A percentile compares a stretch with the other conserved stretches of the same genome.
Evolutionary conservation across 805 yeast genomes (phyloP).

Genomic region (Saccharomycopsis selenospora): DNA sequence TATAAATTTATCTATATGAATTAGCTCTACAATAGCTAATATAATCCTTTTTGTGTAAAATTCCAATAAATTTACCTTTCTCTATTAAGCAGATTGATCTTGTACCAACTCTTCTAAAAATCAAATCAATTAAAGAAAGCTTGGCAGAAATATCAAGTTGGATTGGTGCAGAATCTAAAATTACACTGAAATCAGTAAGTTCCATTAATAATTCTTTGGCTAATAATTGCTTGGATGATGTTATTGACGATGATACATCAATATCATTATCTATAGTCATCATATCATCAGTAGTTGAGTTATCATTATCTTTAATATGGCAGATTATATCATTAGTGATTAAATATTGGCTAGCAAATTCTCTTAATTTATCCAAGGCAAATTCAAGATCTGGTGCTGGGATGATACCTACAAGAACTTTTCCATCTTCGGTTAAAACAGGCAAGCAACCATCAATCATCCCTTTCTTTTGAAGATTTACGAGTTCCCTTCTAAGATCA

Average conservation of each 20-base stretch:
- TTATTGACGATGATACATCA: slow-evolving; percentile 6
- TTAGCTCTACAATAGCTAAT: slow-evolving; percentile 35
- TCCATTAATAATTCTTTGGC: slow-evolving; percentile 22
- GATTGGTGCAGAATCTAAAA: slow-evolving; percentile 41
- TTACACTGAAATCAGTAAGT: slow-evolving; percentile 35
- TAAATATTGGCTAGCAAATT: slow-evolving; percentile 21
- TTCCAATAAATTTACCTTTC: slow-evolving; percentile 43
- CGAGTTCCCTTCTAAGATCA: slow-evolving; percentile 31
- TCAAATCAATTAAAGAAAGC: slow-evolving; percentile 41
- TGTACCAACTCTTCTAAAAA: slow-evolving; percentile 46
- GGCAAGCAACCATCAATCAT: slow-evolving; percentile 49
- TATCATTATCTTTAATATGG: not conserved
- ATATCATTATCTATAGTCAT: not conserved
- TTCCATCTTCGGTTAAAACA: slow-evolving; percentile 29
- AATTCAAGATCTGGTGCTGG: slow-evolving; percentile 46
- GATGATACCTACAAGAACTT: slow-evolving; percentile 37
- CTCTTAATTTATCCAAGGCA: slow-evolving; percentile 39
- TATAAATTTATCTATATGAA: not conserved
- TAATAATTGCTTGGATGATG: slow-evolving; percentile 6
- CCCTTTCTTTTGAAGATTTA: slow-evolving; percentile 33
- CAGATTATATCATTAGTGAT: slow-evolving; percentile 12
- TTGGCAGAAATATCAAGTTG: slow-evolving; percentile 42
- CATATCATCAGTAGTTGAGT: not conserved
- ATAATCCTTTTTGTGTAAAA: slow-evolving; percentile 46
- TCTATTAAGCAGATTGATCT: slow-evolving; percentile 40